phyloP scores from a whole-genome alignment of 352 stramenopile genomes.

The Pythium rhizo-oryzae region DNA sequence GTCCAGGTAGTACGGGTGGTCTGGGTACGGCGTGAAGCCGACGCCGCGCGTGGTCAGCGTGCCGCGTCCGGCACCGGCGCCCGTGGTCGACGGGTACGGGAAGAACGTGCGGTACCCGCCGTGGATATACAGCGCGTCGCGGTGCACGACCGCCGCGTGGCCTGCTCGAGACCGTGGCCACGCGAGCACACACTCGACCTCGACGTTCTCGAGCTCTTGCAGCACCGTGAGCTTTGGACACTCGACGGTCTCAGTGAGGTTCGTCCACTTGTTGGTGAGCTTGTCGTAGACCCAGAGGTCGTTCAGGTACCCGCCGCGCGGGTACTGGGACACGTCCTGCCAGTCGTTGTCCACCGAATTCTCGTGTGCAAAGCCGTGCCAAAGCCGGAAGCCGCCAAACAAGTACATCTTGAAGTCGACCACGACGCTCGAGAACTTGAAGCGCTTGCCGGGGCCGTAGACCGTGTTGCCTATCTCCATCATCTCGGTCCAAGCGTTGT shows the following conservation, averaged over 20 bases:
- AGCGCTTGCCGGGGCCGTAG: constrained; percentile 87
- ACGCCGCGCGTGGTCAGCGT: constrained; percentile 48
- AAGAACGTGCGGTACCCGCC: constrained; percentile 96
- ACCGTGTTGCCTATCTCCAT: constrained; percentile 64
- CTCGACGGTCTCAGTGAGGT: constrained; percentile 74
- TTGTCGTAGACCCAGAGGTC: constrained; percentile 93
- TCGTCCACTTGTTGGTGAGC: constrained; percentile 59
- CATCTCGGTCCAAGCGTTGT: constrained; percentile 91
- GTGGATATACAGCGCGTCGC: constrained; percentile 86
- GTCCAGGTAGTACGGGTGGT: constrained; percentile 92
- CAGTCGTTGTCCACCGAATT: constrained; percentile 91
- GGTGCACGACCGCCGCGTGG: constrained; percentile 78
- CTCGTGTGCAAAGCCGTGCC: constrained; percentile 94
- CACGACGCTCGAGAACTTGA: constrained; percentile 91
- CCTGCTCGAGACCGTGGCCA: constrained; percentile 91
- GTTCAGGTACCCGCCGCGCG: constrained; percentile 93
- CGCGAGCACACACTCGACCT: constrained; percentile 74
- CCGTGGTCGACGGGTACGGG: constrained; percentile 92
- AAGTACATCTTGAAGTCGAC: constrained; percentile 66
- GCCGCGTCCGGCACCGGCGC: constrained; percentile 72
- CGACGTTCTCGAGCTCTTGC: constrained; percentile 63
- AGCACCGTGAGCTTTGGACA: constrained; percentile 55
- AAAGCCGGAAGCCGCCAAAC: constrained; percentile 94
- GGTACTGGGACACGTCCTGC: constrained; percentile 71
- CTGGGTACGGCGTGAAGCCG: constrained; percentile 89